phyloP scores from a whole-genome alignment of 225 moss, liverwort and hornwort species.

The Physcomitrium patens region DNA sequence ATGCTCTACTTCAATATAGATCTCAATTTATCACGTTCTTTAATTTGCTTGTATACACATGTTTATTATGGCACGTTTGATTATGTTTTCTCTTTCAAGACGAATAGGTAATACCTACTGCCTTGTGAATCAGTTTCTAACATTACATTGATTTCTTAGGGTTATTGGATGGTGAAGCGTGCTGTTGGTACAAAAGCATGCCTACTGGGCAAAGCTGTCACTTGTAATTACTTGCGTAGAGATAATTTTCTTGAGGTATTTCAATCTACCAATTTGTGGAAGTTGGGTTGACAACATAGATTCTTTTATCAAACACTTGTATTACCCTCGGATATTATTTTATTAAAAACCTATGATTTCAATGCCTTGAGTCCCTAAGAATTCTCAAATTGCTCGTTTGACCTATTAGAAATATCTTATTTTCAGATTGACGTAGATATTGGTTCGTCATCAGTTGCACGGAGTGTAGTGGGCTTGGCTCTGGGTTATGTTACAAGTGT shows the following conservation, averaged over 20 bases:
- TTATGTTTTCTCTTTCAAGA: not conserved
- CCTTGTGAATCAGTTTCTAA: not conserved
- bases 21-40: not conserved
- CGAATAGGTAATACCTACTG: not conserved
- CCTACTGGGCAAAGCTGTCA: constrained; percentile 62
- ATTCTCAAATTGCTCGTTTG: constrained; percentile 16
- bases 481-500: constrained; percentile 60
- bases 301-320: not conserved
- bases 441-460: constrained; percentile 78
- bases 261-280: constrained; percentile 19
- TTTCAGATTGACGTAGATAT: constrained; percentile 77
- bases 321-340: not conserved
- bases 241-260: constrained; percentile 81
- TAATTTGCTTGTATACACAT: not conserved
- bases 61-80: not conserved
- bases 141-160: constrained; percentile 40
- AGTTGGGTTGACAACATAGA: not conserved
- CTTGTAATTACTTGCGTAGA: constrained; percentile 68
- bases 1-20: not conserved
- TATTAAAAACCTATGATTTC: not conserved
- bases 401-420: constrained; percentile 3
- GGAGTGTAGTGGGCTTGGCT: constrained; percentile 64
- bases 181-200: constrained; percentile 80
- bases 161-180: constrained; percentile 87
- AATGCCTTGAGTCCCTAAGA: not conserved